phyloP scores from a whole-genome alignment of 108 stramenopile species.

The Fistulifera pelliculosa region DNA sequence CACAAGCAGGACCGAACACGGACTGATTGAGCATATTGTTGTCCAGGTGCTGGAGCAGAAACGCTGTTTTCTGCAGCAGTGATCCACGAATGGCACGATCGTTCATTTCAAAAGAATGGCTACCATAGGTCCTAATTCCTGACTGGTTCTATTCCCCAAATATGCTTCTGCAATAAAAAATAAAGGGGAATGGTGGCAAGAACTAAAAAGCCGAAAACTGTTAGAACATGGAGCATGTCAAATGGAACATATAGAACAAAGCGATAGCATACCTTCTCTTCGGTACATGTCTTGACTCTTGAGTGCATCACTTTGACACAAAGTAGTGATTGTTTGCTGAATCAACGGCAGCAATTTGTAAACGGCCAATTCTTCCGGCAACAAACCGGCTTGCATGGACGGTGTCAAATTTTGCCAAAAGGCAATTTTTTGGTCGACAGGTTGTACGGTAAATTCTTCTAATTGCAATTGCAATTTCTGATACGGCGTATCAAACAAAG shows the following conservation, averaged over 20 bases:
- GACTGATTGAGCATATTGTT: constrained; percentile 47
- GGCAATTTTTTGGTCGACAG: constrained; percentile 58
- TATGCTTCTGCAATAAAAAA: constrained; percentile 70
- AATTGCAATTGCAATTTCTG: constrained; percentile 51
- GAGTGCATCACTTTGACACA: constrained; percentile 47
- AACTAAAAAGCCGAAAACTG: not conserved
- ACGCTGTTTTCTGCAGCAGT: constrained; percentile 49
- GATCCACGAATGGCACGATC: constrained; percentile 82
- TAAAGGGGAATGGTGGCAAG: constrained; percentile 14
- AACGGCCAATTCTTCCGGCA: constrained; percentile 40
- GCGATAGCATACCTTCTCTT: constrained; percentile 37
- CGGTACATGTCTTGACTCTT: constrained; percentile 72
- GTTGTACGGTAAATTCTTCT: constrained; percentile 62
- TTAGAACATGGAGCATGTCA: not conserved
- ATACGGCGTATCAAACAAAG: constrained; percentile 73
- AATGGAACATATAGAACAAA: not conserved
- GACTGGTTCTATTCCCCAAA: constrained; percentile 34
- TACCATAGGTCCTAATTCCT: constrained; percentile 52
- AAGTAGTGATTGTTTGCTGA: constrained; percentile 29
- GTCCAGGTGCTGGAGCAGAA: constrained; percentile 52
- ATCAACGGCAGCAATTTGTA: constrained; percentile 74
- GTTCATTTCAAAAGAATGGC: constrained; percentile 64
- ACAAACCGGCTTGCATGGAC: constrained; percentile 32
- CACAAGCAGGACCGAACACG: constrained; percentile 85
- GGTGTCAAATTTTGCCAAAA: constrained; percentile 66